Percentiles rank a stretch among this genome's conserved stretches.
Evolutionary conservation across 192 early-diverging fungal genomes (phyloP).

Genomic region (Coemansia sp.): DNA sequence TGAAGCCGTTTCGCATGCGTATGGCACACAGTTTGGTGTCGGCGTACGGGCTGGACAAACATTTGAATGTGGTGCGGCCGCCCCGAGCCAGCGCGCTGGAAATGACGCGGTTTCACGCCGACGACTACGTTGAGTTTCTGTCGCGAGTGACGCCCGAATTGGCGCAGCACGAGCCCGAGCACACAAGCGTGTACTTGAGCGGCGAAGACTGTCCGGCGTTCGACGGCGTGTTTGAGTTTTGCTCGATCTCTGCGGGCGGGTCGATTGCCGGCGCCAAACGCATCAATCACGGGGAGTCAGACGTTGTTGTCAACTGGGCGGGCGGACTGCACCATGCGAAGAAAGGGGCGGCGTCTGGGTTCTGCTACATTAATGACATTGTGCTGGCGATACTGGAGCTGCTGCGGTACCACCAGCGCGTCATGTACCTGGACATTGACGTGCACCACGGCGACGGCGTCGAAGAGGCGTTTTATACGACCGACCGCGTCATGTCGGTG

Average conservation of each 20-base stretch:
- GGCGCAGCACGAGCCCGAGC: constrained; percentile 62
- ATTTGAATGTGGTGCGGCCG: constrained; percentile 84
- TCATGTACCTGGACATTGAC: constrained; percentile 97
- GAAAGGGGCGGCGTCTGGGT: constrained; percentile 91
- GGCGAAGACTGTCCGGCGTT: constrained; percentile 97
- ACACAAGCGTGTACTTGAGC: constrained; percentile 70
- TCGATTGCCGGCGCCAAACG: constrained; percentile 92
- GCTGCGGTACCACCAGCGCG: constrained; percentile 81
- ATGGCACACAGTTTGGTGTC: constrained; percentile 94
- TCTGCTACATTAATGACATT: constrained; percentile 98
- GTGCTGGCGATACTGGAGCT: constrained; percentile 91
- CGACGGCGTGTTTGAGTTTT: constrained; percentile 96
- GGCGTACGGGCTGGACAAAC: constrained; percentile 91
- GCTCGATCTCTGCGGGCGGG: constrained; percentile 85
- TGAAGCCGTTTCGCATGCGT: constrained; percentile 97
- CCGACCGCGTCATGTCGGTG: constrained; percentile 98
- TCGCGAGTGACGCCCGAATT: constrained; percentile 75
- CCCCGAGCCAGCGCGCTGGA: constrained; percentile 79
- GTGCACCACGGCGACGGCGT: constrained; percentile 99
- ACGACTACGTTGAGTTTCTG: constrained; percentile 93
- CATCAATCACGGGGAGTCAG: constrained; percentile 79
- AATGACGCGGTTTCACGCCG: constrained; percentile 92
- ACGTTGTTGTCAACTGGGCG: constrained; percentile 96
- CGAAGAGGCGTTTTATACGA: constrained; percentile 97
- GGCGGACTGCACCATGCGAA: constrained; percentile 98